Percentiles rank a stretch among this genome's conserved stretches.
phyloP scores from a whole-genome alignment of 2,329 filamentous ascomycete genomes.

The Neofusicoccum cordaticola region DNA sequence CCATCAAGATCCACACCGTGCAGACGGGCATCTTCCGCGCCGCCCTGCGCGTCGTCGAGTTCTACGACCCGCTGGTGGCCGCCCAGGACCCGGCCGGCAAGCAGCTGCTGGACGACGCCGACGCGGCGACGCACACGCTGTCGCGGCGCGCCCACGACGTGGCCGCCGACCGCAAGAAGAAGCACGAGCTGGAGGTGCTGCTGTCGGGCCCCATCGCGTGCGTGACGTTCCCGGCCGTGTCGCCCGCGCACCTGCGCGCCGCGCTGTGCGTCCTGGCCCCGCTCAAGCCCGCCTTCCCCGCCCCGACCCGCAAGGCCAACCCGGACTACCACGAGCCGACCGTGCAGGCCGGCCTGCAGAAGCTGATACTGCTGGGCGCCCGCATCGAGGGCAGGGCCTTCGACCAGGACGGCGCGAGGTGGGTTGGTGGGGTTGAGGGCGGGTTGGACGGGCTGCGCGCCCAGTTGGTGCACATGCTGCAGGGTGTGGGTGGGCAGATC shows the following conservation, averaged over 20 bases:
- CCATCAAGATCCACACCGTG: slow-evolving; percentile 76
- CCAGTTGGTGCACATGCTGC: slow-evolving; percentile 77
- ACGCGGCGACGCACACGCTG: slow-evolving; percentile 56
- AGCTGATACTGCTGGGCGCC: slow-evolving; percentile 82
- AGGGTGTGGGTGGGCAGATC: slow-evolving; percentile 73
- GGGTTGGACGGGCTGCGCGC: slow-evolving; percentile 76
- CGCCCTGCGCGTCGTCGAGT: slow-evolving; percentile 82
- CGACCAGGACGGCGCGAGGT: slow-evolving; percentile 67
- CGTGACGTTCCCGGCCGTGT: slow-evolving; percentile 76
- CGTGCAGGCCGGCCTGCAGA: slow-evolving; percentile 79
- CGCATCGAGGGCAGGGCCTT: slow-evolving; percentile 83
- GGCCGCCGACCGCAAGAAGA: slow-evolving; percentile 49
- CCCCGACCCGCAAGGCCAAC: slow-evolving; percentile 70
- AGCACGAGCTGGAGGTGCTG: slow-evolving; percentile 68
- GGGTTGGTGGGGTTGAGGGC: slow-evolving; percentile 75
- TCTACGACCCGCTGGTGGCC: slow-evolving; percentile 52
- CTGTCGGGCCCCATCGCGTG: slow-evolving; percentile 78
- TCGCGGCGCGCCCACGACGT: slow-evolving; percentile 54
- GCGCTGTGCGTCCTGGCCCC: slow-evolving; percentile 77
- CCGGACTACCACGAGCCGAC: slow-evolving; percentile 77
- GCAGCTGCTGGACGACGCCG: slow-evolving; percentile 26
- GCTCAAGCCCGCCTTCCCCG: slow-evolving; percentile 66
- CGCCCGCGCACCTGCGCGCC: slow-evolving; percentile 77
- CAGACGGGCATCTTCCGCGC: slow-evolving; percentile 86
- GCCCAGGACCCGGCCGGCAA: slow-evolving; percentile 27